Evolutionary conservation across 2,329 filamentous ascomycete species (phyloP).

Genomic region (Ceratocystiopsis minuta): DNA sequence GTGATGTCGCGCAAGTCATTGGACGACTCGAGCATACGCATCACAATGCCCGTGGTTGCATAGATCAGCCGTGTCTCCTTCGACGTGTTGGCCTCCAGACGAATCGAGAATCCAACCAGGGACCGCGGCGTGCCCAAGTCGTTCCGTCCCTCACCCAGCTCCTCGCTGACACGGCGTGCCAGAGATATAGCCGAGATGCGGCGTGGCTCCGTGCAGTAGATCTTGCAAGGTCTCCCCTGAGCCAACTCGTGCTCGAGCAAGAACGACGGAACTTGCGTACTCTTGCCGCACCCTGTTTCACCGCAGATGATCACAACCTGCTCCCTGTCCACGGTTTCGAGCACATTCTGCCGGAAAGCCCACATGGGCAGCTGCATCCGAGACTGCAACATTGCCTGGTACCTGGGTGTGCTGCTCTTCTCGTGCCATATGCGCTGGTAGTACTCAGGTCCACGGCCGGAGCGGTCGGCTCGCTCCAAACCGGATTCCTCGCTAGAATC

Average conservation of each 20-base stretch:
- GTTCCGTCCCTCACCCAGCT: conserved; percentile 67
- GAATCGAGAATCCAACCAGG: conserved; percentile 84
- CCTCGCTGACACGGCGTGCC: conserved; percentile 81
- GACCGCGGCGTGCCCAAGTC: conserved; percentile 72
- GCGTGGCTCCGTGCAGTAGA: conserved; percentile 89
- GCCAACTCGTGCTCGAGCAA: conserved; percentile 77
- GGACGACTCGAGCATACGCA: conserved; percentile 87
- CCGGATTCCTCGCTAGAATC: conserved; percentile 31
- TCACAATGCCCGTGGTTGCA: conserved; percentile 83
- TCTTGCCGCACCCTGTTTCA: conserved; percentile 94
- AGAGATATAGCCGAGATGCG: conserved; percentile 93
- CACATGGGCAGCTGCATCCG: conserved; percentile 81
- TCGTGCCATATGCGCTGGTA: conserved; percentile 41
- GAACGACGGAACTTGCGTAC: conserved; percentile 90
- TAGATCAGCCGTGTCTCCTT: conserved; percentile 73
- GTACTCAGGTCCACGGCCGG: conserved; percentile 24
- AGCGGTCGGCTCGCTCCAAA: conserved; percentile 24
- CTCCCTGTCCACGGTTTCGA: conserved; percentile 57
- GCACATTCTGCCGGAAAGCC: conserved; percentile 60
- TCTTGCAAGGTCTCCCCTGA: conserved; percentile 65
- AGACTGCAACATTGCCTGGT: conserved; percentile 59
- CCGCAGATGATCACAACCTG: conserved; percentile 89
- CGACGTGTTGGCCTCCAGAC: conserved; percentile 73
- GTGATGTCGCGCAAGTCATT: conserved; percentile 78
- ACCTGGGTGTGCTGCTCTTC: conserved; percentile 40